Base-by-base conservation (phyloP, 2,329 filamentous ascomycete species). In the Triangularia verruculosa region DNA sequence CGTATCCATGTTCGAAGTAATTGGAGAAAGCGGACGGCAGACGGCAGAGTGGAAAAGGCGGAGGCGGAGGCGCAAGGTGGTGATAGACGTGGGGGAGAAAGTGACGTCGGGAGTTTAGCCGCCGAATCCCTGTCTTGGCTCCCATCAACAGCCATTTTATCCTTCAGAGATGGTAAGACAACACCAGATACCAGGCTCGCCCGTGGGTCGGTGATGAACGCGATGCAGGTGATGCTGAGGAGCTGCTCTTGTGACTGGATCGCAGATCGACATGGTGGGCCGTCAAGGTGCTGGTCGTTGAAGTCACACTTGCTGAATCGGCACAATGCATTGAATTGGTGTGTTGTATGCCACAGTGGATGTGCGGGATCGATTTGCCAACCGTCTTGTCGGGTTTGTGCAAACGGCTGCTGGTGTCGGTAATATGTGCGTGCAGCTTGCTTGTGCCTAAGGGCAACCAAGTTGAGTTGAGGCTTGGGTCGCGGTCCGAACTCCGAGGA, bases 31-130 rank as follows among this genome's bases (percentile, higher is more conserved):
- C 39, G 15, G 34, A 24, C 25, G 59, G 20, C 55, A 25, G 59
- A 63, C 24, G 24, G 12, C 25, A 61, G 30, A 39, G 12, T 52
- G 32, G 12, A 55, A 43, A 58, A 30, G 25, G 25, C 43, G 57
- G 52, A 53, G 27, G 39, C 39, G 57, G 39, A 47, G 39, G 20
- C 39, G 56, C 13, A 22, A 58, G 24, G 20, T 58, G n/a, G 56
- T 32, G 47, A 57, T 63, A n/a, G n/a, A n/a, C n/a, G 58, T 62
- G 65, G 64, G 61, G 62, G 57, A 25, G 56, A 62, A 53, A 24
- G 60, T 64, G 56, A 63, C 57, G 51, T 51, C 47, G 57, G 43
- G 61, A 61, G 12, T 69, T 69, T 69, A 69, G 61, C 66, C 67
- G 67, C 58, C 56, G 55, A 47, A 9, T 47, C 39, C 39, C 17